These are phyloP conservation scores for Ophiostoma montium DNA, from an alignment of 2,329 filamentous ascomycete genomes.

Conservation along the genomic window DNA sequence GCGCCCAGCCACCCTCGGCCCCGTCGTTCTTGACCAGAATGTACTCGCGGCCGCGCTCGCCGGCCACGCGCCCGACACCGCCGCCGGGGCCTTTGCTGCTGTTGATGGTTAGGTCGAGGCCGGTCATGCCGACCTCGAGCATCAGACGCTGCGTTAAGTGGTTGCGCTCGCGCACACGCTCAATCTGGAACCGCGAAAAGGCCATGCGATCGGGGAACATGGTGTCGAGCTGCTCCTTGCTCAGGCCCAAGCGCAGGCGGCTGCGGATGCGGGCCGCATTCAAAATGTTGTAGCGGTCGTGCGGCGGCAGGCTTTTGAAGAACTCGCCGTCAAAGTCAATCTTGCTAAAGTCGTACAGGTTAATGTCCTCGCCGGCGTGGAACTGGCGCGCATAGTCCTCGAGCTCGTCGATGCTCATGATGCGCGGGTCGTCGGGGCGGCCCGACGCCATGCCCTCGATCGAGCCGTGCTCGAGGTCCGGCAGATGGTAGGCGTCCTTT, in stretches of 20 bases:
- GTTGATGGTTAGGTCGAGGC: conserved; percentile 51
- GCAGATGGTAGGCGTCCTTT: conserved; percentile 89
- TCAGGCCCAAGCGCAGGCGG: conserved; percentile 84
- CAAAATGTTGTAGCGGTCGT: conserved; percentile 91
- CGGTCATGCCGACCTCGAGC: conserved; percentile 83
- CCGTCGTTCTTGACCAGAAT: conserved; percentile 92
- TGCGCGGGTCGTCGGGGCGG: conserved; percentile 77
- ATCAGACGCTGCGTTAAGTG: conserved; percentile 89
- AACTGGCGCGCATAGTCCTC: conserved; percentile 92
- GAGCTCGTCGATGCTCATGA: conserved; percentile 91
- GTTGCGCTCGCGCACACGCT: conserved; percentile 82
- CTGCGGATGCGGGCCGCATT: conserved; percentile 85
- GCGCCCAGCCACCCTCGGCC: conserved; percentile 86
- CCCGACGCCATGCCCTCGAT: conserved; percentile 62
- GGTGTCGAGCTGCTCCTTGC: conserved; percentile 83
- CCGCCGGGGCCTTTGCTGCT: background rate
- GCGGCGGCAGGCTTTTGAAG: conserved; percentile 77
- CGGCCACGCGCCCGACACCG: conserved; percentile 56
- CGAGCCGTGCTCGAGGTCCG: conserved; percentile 60
- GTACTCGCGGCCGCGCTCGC: conserved; percentile 86
- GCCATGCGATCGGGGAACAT: conserved; percentile 99
- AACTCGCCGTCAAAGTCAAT: conserved; percentile 97
- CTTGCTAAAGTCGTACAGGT: conserved; percentile 90
- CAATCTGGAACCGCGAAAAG: conserved; percentile 92
- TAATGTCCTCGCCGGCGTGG: conserved; percentile 79